phyloP scores from a whole-genome alignment of 805 yeast genomes.

The Hanseniaspora pseudoguilliermondii region DNA sequence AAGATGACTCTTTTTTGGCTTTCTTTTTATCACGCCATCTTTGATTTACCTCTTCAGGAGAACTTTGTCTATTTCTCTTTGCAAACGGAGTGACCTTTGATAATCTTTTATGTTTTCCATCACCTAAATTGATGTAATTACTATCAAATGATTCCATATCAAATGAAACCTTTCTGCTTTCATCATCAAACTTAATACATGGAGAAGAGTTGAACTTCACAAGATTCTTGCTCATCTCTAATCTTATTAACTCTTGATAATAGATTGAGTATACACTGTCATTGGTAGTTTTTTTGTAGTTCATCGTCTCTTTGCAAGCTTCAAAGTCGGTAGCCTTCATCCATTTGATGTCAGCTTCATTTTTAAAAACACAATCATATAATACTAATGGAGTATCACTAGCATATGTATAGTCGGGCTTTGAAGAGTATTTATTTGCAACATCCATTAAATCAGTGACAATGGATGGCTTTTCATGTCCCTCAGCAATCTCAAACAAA shows the following conservation, averaged over 20 bases:
- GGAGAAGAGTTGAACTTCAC: neutral
- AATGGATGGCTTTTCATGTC: slow-evolving; percentile 47
- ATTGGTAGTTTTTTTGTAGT: neutral
- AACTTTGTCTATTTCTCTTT: slow-evolving; percentile 45
- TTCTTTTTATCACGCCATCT: slow-evolving; percentile 40
- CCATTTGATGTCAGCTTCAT: slow-evolving; percentile 49
- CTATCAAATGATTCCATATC: slow-evolving; percentile 23
- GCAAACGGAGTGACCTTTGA: slow-evolving; percentile 44
- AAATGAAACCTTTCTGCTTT: slow-evolving; percentile 1
- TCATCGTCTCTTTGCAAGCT: slow-evolving; percentile 15
- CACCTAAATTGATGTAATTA: slow-evolving; percentile 47
- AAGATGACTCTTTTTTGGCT: slow-evolving; percentile 1
- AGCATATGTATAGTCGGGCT: slow-evolving; percentile 81
- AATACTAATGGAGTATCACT: slow-evolving; percentile 76
- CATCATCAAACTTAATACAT: neutral
- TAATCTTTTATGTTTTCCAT: slow-evolving; percentile 57
- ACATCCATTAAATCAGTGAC: slow-evolving; percentile 49
- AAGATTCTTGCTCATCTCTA: slow-evolving; percentile 10
- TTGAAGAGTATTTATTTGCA: slow-evolving; percentile 37
- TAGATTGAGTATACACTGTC: slow-evolving; percentile 3
- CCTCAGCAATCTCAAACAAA: slow-evolving; percentile 68
- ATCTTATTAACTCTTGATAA: slow-evolving; percentile 1
- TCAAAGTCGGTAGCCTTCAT: slow-evolving; percentile 14
- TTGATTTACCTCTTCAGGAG: slow-evolving; percentile 58
- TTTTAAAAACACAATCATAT: slow-evolving; percentile 66